A percentile compares a stretch with the other conserved stretches of the same genome.
phyloP scores from a whole-genome alignment of 768 basidiomycete genomes.

The Xerocomellus chrysenteron region DNA sequence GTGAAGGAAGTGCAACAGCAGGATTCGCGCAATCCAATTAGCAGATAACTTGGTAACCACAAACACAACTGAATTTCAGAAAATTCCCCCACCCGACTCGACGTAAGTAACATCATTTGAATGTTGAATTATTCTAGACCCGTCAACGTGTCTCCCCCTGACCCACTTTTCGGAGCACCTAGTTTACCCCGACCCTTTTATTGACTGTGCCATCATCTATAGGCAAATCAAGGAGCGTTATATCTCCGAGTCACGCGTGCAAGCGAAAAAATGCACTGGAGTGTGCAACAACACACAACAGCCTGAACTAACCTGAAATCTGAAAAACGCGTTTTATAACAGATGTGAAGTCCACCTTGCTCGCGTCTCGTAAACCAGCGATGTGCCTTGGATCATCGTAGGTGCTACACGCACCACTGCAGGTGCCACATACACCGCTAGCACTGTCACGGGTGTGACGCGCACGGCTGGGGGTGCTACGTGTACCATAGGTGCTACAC shows the following conservation, averaged over 20 bases:
- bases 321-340: constrained; percentile 10
- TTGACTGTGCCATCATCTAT: neutral
- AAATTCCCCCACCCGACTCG: neutral
- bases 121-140: neutral
- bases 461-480: too few relatives aligned
- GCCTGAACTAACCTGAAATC: constrained; percentile 2
- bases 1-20: neutral
- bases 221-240: neutral
- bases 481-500: too few relatives aligned
- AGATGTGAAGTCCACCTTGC: constrained; percentile 13
- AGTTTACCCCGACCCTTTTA: too few relatives aligned
- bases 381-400: neutral
- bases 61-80: neutral
- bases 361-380: constrained; percentile 2
- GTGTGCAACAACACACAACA: neutral
- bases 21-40: neutral
- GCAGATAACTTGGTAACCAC: neutral
- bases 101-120: neutral
- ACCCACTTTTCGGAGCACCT: too few relatives aligned
- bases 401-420: neutral
- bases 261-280: neutral
- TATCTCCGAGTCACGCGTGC: neutral
- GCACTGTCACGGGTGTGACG: too few relatives aligned
- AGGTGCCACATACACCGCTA: too few relatives aligned
- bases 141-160: neutral